Evolutionary conservation across 2,329 filamentous ascomycete species (phyloP).

Genomic region (Cytospora piceae): DNA sequence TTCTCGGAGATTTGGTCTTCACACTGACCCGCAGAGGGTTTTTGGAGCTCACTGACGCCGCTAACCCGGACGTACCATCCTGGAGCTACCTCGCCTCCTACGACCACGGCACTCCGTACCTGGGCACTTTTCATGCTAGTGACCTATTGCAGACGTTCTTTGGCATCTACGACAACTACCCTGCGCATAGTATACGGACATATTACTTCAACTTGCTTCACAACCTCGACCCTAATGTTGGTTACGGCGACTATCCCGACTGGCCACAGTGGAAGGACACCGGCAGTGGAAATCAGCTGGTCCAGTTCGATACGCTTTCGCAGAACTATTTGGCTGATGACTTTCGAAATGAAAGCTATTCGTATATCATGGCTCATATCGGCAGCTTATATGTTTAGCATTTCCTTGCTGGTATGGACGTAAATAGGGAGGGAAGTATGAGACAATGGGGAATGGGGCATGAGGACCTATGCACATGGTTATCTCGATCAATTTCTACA

Average conservation of each 20-base stretch:
- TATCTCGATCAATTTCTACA: too few relatives aligned
- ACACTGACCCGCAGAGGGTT: slow-evolving; percentile 71
- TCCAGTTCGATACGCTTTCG: slow-evolving; percentile 45
- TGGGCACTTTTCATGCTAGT: slow-evolving; percentile 76
- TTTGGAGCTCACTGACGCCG: slow-evolving; percentile 50
- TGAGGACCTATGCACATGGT: too few relatives aligned
- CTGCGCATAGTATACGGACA: slow-evolving; percentile 60
- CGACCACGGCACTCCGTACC: slow-evolving; percentile 68
- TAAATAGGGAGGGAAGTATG: neutral
- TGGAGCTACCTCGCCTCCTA: slow-evolving; percentile 81
- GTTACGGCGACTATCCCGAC: slow-evolving; percentile 41
- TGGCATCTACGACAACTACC: slow-evolving; percentile 65
- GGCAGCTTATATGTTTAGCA: slow-evolving; percentile 21
- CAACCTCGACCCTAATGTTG: slow-evolving; percentile 70
- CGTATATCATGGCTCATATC: slow-evolving; percentile 34
- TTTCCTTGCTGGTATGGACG: neutral
- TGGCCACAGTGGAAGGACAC: slow-evolving; percentile 49
- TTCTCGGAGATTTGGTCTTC: slow-evolving; percentile 76
- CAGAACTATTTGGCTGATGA: slow-evolving; percentile 41
- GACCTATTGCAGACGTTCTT: slow-evolving; percentile 73
- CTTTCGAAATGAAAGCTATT: slow-evolving; percentile 40
- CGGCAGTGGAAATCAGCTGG: slow-evolving; percentile 48
- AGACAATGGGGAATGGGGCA: too few relatives aligned
- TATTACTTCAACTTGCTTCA: slow-evolving; percentile 78
- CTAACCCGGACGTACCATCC: slow-evolving; percentile 60